Conservation (phyloP, 2,329 filamentous ascomycete species). For the Ascochyta clinopodiicola region DNA sequence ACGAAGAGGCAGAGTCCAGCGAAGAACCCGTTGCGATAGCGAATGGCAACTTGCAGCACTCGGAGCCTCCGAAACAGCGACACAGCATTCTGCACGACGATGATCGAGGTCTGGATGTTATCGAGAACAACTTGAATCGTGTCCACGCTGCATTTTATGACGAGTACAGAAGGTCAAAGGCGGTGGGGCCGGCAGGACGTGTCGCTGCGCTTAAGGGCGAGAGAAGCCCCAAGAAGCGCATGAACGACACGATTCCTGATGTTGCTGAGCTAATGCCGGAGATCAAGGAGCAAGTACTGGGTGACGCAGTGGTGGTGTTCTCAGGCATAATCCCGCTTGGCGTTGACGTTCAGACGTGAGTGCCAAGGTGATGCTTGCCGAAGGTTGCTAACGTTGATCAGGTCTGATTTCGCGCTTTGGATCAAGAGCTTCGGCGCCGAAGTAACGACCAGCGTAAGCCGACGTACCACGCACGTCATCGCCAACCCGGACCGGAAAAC, state of each 20-base stretch:
- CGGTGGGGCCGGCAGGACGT: constrained; percentile 52
- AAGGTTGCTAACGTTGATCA: constrained; percentile 31
- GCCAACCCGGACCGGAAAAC: constrained; percentile 76
- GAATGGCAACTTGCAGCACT: constrained; percentile 47
- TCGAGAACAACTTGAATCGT: constrained; percentile 76
- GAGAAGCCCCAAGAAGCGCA: constrained; percentile 57
- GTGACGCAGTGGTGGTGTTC: constrained; percentile 79
- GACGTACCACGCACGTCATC: constrained; percentile 71
- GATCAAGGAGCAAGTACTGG: constrained; percentile 79
- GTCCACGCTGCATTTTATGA: constrained; percentile 84
- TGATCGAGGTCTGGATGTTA: constrained; percentile 78
- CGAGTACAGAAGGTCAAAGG: constrained; percentile 70
- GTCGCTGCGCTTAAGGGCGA: constrained; percentile 59
- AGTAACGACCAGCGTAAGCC: constrained; percentile 64
- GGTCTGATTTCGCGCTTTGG: constrained; percentile 86
- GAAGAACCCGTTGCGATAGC: constrained; percentile 49
- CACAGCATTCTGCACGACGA: constrained; percentile 88
- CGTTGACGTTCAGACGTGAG: constrained; percentile 70
- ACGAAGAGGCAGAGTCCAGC: constrained; percentile 65
- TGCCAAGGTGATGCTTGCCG: not conserved
- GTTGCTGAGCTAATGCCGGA: constrained; percentile 82
- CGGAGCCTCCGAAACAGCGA: constrained; percentile 54
- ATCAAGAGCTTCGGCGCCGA: constrained; percentile 83
- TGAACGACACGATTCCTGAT: constrained; percentile 74
- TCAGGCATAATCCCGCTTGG: constrained; percentile 89